Percentiles rank a stretch among this genome's conserved stretches.
Conservation (phyloP, 192 early-diverging fungal genomes). For the Radiomyces spectabilis region DNA sequence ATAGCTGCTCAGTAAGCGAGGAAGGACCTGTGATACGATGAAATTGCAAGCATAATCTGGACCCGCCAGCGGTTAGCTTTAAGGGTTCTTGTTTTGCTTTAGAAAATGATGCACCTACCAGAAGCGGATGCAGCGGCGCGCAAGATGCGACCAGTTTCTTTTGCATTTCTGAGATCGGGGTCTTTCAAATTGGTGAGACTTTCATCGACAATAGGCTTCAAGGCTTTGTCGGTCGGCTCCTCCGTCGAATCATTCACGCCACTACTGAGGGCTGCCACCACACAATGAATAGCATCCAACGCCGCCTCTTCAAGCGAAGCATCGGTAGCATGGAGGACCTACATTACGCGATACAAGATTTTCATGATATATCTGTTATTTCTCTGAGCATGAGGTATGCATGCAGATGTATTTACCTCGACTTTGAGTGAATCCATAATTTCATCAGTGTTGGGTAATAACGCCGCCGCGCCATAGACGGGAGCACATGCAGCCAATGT, state of each 20-base stretch:
- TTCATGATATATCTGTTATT: no score
- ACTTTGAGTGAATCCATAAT: conserved; percentile 70
- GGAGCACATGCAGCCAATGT: conserved; percentile 71
- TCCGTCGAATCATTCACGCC: conserved; percentile 36
- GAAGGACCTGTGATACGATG: conserved; percentile 53
- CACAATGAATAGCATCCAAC: conserved; percentile 46
- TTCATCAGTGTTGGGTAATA: conserved; percentile 59
- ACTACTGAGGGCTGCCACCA: conserved; percentile 54
- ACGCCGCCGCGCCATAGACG: conserved; percentile 63
- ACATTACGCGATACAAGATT: conserved; percentile 22
- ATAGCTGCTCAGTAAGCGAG: conserved; percentile 55
- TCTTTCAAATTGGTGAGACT: conserved; percentile 53
- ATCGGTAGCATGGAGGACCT: conserved; percentile 74
- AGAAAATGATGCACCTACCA: conserved; percentile 31
- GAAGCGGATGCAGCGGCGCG: conserved; percentile 54
- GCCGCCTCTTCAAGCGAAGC: conserved; percentile 61
- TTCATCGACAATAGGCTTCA: conserved; percentile 42
- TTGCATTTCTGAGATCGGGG: conserved; percentile 61
- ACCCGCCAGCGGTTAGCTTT: no score
- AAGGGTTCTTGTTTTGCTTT: no score
- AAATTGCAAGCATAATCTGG: conserved; percentile 54
- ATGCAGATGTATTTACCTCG: no score
- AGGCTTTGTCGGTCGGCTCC: conserved; percentile 39
- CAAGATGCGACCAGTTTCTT: conserved; percentile 58
- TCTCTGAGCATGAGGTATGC: no score